A percentile compares a stretch with the other conserved stretches of the same genome.
Evolutionary conservation across 768 basidiomycete genomes (phyloP).

Genomic region (Pholiota conissans): DNA sequence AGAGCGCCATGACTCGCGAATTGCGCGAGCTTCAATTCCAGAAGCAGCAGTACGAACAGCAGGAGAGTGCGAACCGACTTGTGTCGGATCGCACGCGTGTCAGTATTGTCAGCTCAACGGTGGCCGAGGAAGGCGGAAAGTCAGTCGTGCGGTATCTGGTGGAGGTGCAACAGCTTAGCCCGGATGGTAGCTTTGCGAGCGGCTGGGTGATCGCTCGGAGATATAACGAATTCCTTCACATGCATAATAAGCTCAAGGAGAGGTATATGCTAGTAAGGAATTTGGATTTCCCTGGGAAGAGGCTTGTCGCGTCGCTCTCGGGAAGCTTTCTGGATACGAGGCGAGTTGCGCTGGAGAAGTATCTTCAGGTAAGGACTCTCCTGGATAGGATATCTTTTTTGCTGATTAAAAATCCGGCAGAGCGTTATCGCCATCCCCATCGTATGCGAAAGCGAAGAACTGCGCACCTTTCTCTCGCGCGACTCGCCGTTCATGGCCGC

Average conservation of each 20-base stretch:
- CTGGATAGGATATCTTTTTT: too few species aligned
- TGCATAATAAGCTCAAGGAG: constrained; percentile 86
- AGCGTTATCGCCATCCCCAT: constrained; percentile 69
- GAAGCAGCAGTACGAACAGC: constrained; percentile 90
- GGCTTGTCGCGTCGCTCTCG: constrained; percentile 85
- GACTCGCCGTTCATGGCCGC: constrained; percentile 80
- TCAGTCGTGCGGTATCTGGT: constrained; percentile 90
- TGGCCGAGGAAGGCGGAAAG: constrained; percentile 83
- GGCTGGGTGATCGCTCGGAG: constrained; percentile 94
- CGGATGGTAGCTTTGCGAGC: constrained; percentile 74
- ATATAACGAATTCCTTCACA: constrained; percentile 92
- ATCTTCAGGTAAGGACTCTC: constrained; percentile 81
- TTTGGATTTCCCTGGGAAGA: constrained; percentile 91
- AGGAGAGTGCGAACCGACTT: constrained; percentile 88
- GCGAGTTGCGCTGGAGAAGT: constrained; percentile 79
- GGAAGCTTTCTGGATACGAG: constrained; percentile 87
- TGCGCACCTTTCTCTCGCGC: constrained; percentile 84
- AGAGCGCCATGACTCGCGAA: constrained; percentile 79
- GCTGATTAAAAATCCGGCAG: constrained; percentile 35
- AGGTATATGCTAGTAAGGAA: constrained; percentile 62
- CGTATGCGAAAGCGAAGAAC: constrained; percentile 80
- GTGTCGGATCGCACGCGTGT: constrained; percentile 82
- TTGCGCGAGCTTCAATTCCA: constrained; percentile 85
- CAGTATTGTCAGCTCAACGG: constrained; percentile 81
- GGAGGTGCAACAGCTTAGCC: constrained; percentile 86